Evolutionary conservation across 139 green algal genomes (phyloP).

Genomic region (Chlamydomonas sp.): DNA sequence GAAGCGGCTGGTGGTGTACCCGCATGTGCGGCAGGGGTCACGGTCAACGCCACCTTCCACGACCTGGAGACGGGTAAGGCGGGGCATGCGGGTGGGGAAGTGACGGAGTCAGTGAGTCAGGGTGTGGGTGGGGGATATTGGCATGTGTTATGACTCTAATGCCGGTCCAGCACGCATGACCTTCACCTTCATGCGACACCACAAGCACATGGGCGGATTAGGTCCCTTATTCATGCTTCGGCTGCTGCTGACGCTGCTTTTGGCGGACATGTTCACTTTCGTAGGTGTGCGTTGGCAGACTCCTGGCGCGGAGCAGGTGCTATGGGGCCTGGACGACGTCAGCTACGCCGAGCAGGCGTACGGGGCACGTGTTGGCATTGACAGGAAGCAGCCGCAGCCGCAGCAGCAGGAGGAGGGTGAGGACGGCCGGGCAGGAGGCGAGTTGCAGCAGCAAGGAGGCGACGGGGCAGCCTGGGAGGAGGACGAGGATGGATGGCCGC

Average conservation of each 20-base stretch:
- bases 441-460: no score
- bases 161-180: no score
- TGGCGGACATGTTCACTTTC: neutral
- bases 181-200: no score
- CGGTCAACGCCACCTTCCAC: slow-evolving; percentile 16
- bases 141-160: no score
- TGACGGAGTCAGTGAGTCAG: no score
- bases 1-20: slow-evolving; percentile 28
- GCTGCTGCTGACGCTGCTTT: no score
- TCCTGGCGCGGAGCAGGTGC: neutral
- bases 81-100: no score
- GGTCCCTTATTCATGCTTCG: neutral
- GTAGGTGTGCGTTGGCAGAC: neutral
- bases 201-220: no score
- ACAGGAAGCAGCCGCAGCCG: neutral
- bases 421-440: no score
- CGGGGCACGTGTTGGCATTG: neutral
- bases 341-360: no score
- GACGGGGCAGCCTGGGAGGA: neutral
- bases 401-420: neutral
- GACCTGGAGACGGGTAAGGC: no score
- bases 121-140: slow-evolving; percentile 1
- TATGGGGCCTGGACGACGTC: slow-evolving; percentile 24
- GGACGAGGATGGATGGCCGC: neutral
- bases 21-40: slow-evolving; percentile 2